Evolutionary conservation across 768 basidiomycete genomes (phyloP).

Genomic region (Termitomyces bulborhizus): DNA sequence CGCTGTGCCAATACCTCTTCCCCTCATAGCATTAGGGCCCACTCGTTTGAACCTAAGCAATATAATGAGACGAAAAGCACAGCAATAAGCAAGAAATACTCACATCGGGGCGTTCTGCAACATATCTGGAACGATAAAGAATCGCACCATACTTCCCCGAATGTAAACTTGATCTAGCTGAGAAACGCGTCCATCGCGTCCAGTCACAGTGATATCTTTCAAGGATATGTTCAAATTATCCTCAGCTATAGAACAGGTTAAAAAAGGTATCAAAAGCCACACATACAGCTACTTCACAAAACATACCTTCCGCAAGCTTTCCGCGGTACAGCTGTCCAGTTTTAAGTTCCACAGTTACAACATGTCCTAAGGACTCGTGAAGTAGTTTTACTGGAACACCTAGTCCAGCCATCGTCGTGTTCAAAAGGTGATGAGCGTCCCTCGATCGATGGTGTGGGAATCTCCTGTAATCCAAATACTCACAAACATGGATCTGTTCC

Average conservation of each 20-base stretch:
- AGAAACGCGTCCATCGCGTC: constrained; percentile 95
- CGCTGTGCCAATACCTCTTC: constrained; percentile 97
- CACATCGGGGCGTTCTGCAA: constrained; percentile 98
- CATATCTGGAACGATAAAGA: constrained; percentile 99
- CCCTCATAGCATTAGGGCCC: constrained; percentile 97
- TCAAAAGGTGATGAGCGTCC: constrained; percentile 7
- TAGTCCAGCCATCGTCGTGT: constrained; percentile 55
- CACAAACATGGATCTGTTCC: constrained; percentile 9
- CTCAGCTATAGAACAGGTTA: constrained; percentile 59
- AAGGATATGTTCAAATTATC: constrained; percentile 97
- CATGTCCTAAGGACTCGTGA: constrained; percentile 93
- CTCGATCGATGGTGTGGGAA: constrained; percentile 12
- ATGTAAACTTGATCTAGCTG: constrained; percentile 99
- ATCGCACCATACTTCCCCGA: constrained; percentile 94
- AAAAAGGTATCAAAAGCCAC: constrained; percentile 6
- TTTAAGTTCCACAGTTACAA: constrained; percentile 97
- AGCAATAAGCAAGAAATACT: constrained; percentile 24
- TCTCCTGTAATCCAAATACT: constrained; percentile 12
- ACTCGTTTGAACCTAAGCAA: constrained; percentile 92
- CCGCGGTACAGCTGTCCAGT: constrained; percentile 96
- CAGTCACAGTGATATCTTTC: constrained; percentile 95
- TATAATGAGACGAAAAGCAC: background rate
- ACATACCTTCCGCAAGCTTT: constrained; percentile 91
- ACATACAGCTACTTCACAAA: constrained; percentile 1
- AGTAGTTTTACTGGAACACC: constrained; percentile 96